Conservation (phyloP, 2,329 filamentous ascomycete genomes). For the Alternaria arborescens region DNA sequence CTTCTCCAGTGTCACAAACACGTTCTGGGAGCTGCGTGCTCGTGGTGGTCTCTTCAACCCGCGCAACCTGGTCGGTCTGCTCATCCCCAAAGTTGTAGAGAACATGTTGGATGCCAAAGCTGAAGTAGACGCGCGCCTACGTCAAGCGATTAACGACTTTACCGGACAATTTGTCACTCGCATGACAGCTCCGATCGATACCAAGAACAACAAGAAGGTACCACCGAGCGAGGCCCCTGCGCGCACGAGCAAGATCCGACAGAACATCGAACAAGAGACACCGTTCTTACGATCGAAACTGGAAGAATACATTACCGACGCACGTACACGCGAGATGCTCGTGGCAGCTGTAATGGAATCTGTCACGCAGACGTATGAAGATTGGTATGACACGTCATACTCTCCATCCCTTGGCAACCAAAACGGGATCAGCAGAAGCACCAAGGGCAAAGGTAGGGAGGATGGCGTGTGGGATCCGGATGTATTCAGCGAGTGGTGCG, state of each 20-base stretch:
- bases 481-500: constrained; percentile 70
- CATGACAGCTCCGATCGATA: constrained; percentile 62
- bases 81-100: constrained; percentile 72
- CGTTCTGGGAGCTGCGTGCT: constrained; percentile 73
- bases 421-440: constrained; percentile 29
- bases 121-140: constrained; percentile 69
- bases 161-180: constrained; percentile 65
- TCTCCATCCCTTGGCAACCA: constrained; percentile 28
- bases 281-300: constrained; percentile 64
- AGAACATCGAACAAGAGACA: constrained; percentile 66
- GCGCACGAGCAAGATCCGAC: constrained; percentile 57
- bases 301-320: constrained; percentile 70
- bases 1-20: constrained; percentile 70
- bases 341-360: constrained; percentile 72
- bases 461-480: constrained; percentile 72
- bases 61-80: constrained; percentile 66
- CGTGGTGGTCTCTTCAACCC: constrained; percentile 73
- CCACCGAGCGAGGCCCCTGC: constrained; percentile 37
- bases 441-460: constrained; percentile 62
- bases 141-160: constrained; percentile 72
- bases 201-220: constrained; percentile 35
- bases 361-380: constrained; percentile 69
- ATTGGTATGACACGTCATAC: constrained; percentile 67
- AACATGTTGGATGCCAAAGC: constrained; percentile 77
- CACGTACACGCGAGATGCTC: constrained; percentile 71